These are phyloP conservation scores for Trichoderma asperellum DNA, from an alignment of 2,329 filamentous ascomycete genomes.

Conservation along the genomic window DNA sequence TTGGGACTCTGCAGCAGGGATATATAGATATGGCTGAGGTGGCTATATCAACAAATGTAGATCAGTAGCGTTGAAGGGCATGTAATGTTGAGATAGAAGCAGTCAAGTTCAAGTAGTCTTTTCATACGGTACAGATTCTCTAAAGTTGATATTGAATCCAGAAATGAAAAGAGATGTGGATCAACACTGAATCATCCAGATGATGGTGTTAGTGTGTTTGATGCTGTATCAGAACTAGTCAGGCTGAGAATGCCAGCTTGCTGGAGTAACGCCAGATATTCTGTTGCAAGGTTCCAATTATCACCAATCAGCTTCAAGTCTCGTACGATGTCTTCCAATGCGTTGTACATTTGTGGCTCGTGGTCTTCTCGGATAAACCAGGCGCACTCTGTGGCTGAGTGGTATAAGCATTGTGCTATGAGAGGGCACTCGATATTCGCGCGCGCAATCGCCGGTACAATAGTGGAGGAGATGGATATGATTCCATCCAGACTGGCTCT, in stretches of 20 bases:
- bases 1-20: background rate
- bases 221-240: background rate
- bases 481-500: constrained; percentile 7
- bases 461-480: constrained; percentile 3
- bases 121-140: background rate
- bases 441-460: constrained; percentile 7
- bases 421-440: constrained; percentile 19
- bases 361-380: constrained; percentile 22
- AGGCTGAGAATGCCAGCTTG: constrained; percentile 7
- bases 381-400: constrained; percentile 17
- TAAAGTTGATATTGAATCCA: background rate
- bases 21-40: constrained; percentile 8
- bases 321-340: constrained; percentile 7
- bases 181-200: background rate
- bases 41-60: constrained; percentile 10
- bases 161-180: background rate
- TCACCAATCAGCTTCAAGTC: background rate
- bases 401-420: constrained; percentile 14
- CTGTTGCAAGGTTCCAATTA: constrained; percentile 6
- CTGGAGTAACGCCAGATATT: constrained; percentile 11
- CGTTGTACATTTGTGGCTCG: constrained; percentile 18
- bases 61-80: background rate
- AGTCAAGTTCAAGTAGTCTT: background rate
- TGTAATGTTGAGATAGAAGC: background rate
- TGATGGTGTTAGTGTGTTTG: constrained; percentile 5